Base-by-base conservation (phyloP, 139 green algal genomes). In the Chlamydomonas incerta region DNA sequence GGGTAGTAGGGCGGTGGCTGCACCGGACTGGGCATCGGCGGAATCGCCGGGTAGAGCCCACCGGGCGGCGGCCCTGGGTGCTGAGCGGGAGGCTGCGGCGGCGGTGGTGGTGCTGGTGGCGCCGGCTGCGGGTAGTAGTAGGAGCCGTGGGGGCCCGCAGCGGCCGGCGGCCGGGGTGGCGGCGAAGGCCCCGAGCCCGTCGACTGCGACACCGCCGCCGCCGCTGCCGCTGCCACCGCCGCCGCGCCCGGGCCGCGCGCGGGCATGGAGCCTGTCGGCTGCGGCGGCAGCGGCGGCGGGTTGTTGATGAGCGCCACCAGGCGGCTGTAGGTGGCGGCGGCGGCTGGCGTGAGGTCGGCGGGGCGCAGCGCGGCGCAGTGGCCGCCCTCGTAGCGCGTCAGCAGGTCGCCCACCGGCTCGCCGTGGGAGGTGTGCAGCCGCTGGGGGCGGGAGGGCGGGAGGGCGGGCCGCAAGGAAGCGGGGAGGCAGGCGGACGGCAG, bases 291-390 rank as follows among this genome's bases (percentile, higher is more conserved):
- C 21, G 41, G n/a, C 26, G 20, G 57, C 0, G 58, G 41, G 21
- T 28, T 31, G 35, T 81, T 71, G 57, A 82, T 66, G 34, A 60
- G n/a, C 8, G n/a, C 31, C 13, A 75, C 11, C 11, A 85, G n/a
- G 13, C 2, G 10, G 46, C 55, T 47, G 65, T 74, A 77, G 18
- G 28, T 52, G 13, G 47, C 24, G 2, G 80, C 52, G 18, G 80
- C 66, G 5, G 1, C 34, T 14, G 65, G 34, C 3, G 80, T 85
- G 29, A 85, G 52, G 80, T 85, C 67, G 33, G 47, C 80, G 33
- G 80, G 80, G 4, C 80, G 80, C 9, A 85, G 37, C 33, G 41
- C 28, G 33, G 76, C 34, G 80, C 80, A 85, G 80, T 85, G 76
- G 31, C 80, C 80, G 31, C 57, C 34, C 4, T 72, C 41, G 80